Conservation (phyloP, 305 asterid species). For the Fraxinus xanthoxyloides region DNA sequence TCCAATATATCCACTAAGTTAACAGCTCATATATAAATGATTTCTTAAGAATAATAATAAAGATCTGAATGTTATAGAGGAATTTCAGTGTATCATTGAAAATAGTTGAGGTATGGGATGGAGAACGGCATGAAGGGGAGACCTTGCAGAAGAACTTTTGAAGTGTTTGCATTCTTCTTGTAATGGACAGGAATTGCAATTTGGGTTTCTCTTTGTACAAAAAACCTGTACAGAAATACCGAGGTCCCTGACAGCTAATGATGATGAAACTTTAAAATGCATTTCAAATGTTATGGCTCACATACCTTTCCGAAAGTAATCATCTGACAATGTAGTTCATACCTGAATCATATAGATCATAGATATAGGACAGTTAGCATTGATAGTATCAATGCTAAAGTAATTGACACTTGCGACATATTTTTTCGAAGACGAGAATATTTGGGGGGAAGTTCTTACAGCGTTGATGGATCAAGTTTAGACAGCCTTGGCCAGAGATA, state of each 20-base stretch:
- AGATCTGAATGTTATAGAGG: not conserved
- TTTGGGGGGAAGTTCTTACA: constrained; percentile 23
- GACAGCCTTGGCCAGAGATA: constrained; percentile 43
- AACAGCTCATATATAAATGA: not conserved
- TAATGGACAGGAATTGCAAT: constrained; percentile 47
- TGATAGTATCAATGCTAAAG: not conserved
- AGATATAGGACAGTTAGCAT: not conserved
- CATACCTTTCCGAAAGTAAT: constrained; percentile 47
- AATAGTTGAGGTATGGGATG: not conserved
- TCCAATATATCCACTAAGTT: not conserved
- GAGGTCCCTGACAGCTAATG: not conserved
- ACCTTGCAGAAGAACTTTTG: constrained; percentile 37
- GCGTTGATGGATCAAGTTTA: constrained; percentile 24
- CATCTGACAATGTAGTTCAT: constrained; percentile 48
- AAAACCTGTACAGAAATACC: constrained; percentile 26
- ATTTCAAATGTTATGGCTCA: not conserved
- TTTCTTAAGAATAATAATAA: not conserved
- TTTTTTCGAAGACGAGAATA: not conserved
- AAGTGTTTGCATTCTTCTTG: constrained; percentile 40
- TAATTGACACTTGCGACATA: not conserved
- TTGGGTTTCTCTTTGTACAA: constrained; percentile 40
- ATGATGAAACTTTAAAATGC: not conserved
- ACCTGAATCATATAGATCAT: constrained; percentile 22
- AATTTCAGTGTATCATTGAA: not conserved
- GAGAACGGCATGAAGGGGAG: not conserved